Evolutionary conservation across 2,329 filamentous ascomycete species (phyloP), one percentile per base, ranked within the genome.

Genomic region (Pseudopithomyces maydicus): DNA sequence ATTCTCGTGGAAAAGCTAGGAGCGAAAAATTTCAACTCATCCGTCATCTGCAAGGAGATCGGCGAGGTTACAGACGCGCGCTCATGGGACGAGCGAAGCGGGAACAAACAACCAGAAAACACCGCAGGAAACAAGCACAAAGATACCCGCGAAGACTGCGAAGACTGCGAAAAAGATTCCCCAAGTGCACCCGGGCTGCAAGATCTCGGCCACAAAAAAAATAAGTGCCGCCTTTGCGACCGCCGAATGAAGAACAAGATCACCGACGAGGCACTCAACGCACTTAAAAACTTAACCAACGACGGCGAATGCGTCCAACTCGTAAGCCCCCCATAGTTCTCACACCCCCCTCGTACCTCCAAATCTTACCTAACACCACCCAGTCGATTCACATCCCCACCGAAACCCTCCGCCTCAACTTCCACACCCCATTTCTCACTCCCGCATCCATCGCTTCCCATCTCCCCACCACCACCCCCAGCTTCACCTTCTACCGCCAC

Each of bases 221-320:
- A 65, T 43, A 64, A 68, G 55, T 72, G 71, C 42, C 63, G 67
- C 6, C 61, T 72, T 20, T 72, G 71, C 51, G 69, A 72, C 44
- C 66, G 68, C 12, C 67, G 70, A 3, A 72, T 73, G 70, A 70
- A 70, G 58, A 70, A 72, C 47, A 61, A 56, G 6, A 69, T 72
- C 33, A 53, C 57, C 11, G 43, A 62, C 0, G 59, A 59, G 8
- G 69, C 65, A 10, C 35, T 59, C 1, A 50, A 55, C 2, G 68
- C 65, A 6, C 55, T 73, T 0, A 43, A n/a, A 15, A 49, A 54
- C 6, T 50, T 73, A 1, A 15, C 54, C 1, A 35, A 50, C 6
- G 32, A 33, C 1, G 65, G 66, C 1, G 41, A 49, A 15, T 57
- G 59, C 7, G 65, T 72, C 2, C 69, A 72, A 39, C 50, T 72